Evolutionary conservation across 2,329 filamentous ascomycete genomes (phyloP), one percentile per base, ranked within the genome.

Genomic region (Plenodomus lindquistii): DNA sequence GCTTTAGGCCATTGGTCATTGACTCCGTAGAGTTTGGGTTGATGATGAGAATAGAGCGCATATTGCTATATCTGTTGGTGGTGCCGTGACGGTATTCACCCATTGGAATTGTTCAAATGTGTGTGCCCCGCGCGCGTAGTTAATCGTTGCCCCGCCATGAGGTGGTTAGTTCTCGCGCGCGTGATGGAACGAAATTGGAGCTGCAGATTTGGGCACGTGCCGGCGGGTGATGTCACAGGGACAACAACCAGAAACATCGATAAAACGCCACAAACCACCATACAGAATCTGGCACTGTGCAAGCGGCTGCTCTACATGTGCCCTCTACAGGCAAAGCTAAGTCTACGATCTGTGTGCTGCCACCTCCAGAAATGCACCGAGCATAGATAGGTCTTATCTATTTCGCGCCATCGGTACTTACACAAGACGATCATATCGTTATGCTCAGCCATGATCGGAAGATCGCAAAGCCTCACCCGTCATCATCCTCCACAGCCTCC

Each of bases 11-110:
- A 6, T 83, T 75, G 10, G 88, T 93, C 88, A 93, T 93, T 46
- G 79, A 75, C 46, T 74, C 61, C 1, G 86, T 90, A 2, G 87
- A 91, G 73, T 94, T 94, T 27, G 89, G 89, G 65, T 94, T 93
- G 61, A 93, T 79, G 52, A 93, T 77, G 35, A 93, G 79, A 54
- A 92, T 84, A 2, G 73, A 74, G 40, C 69, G 66, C 69, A 71
- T 71, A 47, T 57, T 72, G 59, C 34, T 57, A 48, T 65, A 57
- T 53, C 50, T 60, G 36, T 52, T 21, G 37, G 47, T 57, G 31
- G 19, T 27, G 27, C 52, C 52, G 50, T 50, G 43, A n/a, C 49
- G 52, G 27, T 66, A 65, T 51, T 68, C 60, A 39, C 62, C 66
- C 61, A 63, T 66, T 42, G 50, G 42, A 8, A 45, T 43, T 43